Evolutionary conservation across 2,329 filamentous ascomycete genomes (phyloP).

Genomic region (Aschersonia sp.): DNA sequence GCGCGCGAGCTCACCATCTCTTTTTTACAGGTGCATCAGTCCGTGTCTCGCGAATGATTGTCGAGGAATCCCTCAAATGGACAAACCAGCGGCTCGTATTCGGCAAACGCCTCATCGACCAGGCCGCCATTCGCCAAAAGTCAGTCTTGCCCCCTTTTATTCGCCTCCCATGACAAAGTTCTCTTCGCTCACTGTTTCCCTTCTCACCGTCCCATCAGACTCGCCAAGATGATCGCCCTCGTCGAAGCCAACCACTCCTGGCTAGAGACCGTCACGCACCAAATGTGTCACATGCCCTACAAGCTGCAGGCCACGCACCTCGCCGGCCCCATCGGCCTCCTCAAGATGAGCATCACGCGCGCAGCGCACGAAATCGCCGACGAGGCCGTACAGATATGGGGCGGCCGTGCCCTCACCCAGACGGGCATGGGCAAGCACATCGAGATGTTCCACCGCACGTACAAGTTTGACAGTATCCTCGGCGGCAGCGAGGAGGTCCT

Average conservation of each 20-base stretch:
- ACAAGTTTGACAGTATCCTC: constrained; percentile 68
- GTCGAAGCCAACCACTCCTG: constrained; percentile 74
- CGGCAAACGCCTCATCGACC: constrained; percentile 66
- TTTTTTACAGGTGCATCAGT: constrained; percentile 33
- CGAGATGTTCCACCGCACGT: constrained; percentile 72
- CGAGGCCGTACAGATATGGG: constrained; percentile 75
- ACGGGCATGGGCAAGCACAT: constrained; percentile 70
- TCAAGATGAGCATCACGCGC: constrained; percentile 67
- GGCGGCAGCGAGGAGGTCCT: constrained; percentile 76
- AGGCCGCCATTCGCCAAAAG: constrained; percentile 75
- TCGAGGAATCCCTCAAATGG: constrained; percentile 83
- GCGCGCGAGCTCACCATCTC: background rate
- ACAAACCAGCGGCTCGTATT: constrained; percentile 76
- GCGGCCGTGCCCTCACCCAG: constrained; percentile 67
- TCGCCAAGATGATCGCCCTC: constrained; percentile 77
- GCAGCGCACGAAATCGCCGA: constrained; percentile 74
- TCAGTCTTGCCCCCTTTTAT: constrained; percentile 17
- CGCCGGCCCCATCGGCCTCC: constrained; percentile 66
- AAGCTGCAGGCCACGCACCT: constrained; percentile 59
- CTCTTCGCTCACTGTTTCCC: background rate
- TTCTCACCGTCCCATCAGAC: constrained; percentile 20
- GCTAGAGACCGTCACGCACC: constrained; percentile 74
- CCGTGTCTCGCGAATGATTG: constrained; percentile 51
- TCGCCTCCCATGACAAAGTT: background rate
- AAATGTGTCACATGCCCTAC: constrained; percentile 80